Percentiles rank a stretch among this genome's conserved stretches.
phyloP scores from a whole-genome alignment of 1,139 yeast species.

The Suhomyces bokatorum region DNA sequence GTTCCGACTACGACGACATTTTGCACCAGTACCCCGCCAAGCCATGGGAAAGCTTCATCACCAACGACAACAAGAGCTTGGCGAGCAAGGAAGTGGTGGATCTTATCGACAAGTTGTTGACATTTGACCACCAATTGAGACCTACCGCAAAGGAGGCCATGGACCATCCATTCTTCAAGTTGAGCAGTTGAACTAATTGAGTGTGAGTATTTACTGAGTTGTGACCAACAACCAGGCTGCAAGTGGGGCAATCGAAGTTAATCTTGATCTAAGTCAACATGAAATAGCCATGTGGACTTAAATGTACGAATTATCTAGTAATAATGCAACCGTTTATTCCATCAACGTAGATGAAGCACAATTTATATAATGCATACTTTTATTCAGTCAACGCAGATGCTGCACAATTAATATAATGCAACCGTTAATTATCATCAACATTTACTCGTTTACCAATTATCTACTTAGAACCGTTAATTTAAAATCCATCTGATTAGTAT shows the following conservation, averaged over 20 bases:
- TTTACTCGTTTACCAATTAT: too few relatives aligned
- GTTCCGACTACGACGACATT: constrained; percentile 65
- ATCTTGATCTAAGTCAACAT: too few relatives aligned
- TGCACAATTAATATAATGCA: too few relatives aligned
- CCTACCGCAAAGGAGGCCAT: constrained; percentile 76
- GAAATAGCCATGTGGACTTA: neutral
- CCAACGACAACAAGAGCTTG: constrained; percentile 51
- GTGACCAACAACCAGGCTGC: too few relatives aligned
- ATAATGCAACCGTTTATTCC: constrained; percentile 3
- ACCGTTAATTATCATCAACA: too few relatives aligned
- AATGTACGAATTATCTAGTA: neutral
- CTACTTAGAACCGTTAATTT: too few relatives aligned
- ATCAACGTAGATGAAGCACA: too few relatives aligned
- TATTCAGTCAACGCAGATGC: too few relatives aligned
- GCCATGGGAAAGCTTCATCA: constrained; percentile 66
- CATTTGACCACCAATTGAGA: constrained; percentile 73
- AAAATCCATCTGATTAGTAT: too few relatives aligned
- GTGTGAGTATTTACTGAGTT: too few relatives aligned
- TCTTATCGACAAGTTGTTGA: constrained; percentile 62
- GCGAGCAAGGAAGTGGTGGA: constrained; percentile 65
- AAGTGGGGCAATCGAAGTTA: too few relatives aligned
- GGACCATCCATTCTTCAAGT: constrained; percentile 57
- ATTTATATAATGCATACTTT: too few relatives aligned
- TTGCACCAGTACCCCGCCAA: constrained; percentile 66
- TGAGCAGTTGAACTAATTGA: constrained; percentile 5